phyloP scores from a whole-genome alignment of 1,139 yeast genomes.

The Lodderomyces margitis region DNA sequence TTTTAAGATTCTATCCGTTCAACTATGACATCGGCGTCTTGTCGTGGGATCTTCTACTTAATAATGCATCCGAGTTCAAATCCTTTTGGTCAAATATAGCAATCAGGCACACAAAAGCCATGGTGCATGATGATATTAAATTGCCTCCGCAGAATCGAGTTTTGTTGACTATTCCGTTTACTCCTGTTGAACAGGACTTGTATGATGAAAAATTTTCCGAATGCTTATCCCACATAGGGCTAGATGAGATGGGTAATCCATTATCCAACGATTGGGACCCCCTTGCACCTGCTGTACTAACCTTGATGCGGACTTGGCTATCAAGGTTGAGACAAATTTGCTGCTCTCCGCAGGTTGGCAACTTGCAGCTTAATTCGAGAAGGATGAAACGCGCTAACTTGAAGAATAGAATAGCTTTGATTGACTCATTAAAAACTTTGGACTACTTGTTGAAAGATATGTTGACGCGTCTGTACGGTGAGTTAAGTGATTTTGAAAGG shows the following conservation, averaged over 20 bases:
- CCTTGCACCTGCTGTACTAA: slow-evolving; percentile 40
- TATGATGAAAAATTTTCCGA: slow-evolving; percentile 63
- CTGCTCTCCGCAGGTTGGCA: slow-evolving; percentile 75
- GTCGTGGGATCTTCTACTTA: slow-evolving; percentile 35
- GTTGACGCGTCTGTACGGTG: slow-evolving; percentile 52
- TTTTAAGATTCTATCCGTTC: slow-evolving; percentile 68
- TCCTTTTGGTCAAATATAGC: slow-evolving; percentile 49
- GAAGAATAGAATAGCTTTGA: background rate
- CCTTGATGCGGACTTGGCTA: slow-evolving; percentile 64
- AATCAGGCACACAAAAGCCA: slow-evolving; percentile 78
- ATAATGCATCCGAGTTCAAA: slow-evolving; percentile 39
- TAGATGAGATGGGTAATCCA: slow-evolving; percentile 60
- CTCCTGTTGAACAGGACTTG: slow-evolving; percentile 79
- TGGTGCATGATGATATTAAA: slow-evolving; percentile 73
- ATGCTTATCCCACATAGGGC: slow-evolving; percentile 61
- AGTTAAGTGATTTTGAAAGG: slow-evolving; percentile 49
- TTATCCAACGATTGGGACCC: slow-evolving; percentile 46
- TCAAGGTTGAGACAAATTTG: slow-evolving; percentile 71
- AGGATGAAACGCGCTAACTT: slow-evolving; percentile 23
- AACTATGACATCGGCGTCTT: slow-evolving; percentile 34
- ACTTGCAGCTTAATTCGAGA: slow-evolving; percentile 29
- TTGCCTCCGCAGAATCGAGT: slow-evolving; percentile 77
- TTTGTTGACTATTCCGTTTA: slow-evolving; percentile 69
- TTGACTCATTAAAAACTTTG: slow-evolving; percentile 49
- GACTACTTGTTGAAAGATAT: slow-evolving; percentile 65